phyloP scores from a whole-genome alignment of 768 basidiomycete species.

The Megacollybia marginata region DNA sequence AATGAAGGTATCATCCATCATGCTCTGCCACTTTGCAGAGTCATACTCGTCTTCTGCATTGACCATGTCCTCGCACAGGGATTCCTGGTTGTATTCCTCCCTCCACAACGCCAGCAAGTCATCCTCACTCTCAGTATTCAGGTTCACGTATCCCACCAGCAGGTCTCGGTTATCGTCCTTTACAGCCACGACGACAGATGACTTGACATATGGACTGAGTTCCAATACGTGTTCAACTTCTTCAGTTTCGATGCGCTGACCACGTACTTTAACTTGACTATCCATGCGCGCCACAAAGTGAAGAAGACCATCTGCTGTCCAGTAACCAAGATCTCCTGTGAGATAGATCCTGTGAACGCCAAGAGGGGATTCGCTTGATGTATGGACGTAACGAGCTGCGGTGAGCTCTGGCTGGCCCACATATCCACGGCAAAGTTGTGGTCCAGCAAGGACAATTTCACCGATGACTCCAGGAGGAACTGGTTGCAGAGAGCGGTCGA shows the following conservation, averaged over 20 bases:
- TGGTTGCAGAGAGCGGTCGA: background rate
- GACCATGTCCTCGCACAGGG: background rate
- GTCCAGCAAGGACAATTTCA: background rate
- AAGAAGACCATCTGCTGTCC: background rate
- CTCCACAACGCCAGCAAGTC: background rate
- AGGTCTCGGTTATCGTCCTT: background rate
- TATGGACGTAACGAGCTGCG: background rate
- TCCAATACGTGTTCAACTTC: background rate
- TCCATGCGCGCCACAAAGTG: background rate
- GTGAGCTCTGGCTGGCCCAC: background rate
- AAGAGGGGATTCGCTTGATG: background rate
- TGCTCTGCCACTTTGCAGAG: background rate
- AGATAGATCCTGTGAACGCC: background rate
- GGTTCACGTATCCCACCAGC: background rate
- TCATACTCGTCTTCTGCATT: background rate
- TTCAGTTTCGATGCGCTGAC: background rate
- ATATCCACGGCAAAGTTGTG: background rate
- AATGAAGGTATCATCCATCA: background rate
- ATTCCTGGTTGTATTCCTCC: background rate
- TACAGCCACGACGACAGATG: background rate
- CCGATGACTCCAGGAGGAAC: constrained; percentile 1
- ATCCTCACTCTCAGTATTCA: background rate
- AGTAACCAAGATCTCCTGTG: background rate
- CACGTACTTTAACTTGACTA: background rate
- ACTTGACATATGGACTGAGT: background rate